Percentiles rank a stretch among this genome's conserved stretches.
These are phyloP conservation scores for Phalaenopsis equestris DNA, from an alignment of 106 monocot genomes.

Conservation along the genomic window DNA sequence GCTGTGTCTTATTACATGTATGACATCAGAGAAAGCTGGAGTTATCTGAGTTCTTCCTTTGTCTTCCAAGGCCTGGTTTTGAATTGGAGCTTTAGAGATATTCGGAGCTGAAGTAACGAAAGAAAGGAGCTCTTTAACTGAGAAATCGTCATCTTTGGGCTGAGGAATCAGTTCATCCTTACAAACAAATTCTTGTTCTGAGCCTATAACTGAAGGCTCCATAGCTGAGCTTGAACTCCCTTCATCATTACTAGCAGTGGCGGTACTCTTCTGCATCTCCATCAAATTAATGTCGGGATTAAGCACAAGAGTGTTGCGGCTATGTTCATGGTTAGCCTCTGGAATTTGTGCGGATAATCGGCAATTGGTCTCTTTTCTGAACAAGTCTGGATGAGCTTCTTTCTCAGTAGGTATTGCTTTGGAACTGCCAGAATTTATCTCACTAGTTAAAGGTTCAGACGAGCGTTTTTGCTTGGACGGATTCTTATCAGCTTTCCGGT, in stretches of 20 bases:
- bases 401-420: conserved; percentile 1
- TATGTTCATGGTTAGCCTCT: conserved; percentile 6
- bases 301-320: not conserved
- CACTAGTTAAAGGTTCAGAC: conserved; percentile 13
- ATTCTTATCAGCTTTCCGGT: conserved; percentile 19
- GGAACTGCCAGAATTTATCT: conserved; percentile 1
- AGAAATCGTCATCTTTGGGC: conserved; percentile 42
- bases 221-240: conserved; percentile 29
- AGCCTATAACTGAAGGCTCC: conserved; percentile 43
- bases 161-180: conserved; percentile 36
- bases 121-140: conserved; percentile 50
- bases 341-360: not conserved
- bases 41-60: conserved; percentile 30
- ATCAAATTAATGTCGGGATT: conserved; percentile 14
- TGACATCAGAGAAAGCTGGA: conserved; percentile 70
- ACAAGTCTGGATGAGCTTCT: not conserved
- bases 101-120: conserved; percentile 30
- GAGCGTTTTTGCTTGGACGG: conserved; percentile 11
- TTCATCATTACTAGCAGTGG: conserved; percentile 27
- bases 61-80: conserved; percentile 31
- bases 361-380: conserved; percentile 17
- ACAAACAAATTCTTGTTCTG: conserved; percentile 59
- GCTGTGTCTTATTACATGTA: conserved; percentile 90
- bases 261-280: conserved; percentile 37
- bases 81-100: conserved; percentile 17